Percentiles rank a stretch among this genome's conserved stretches.
Conservation (phyloP, 495 filamentous ascomycete species). For the Penicillium cataractarum region DNA sequence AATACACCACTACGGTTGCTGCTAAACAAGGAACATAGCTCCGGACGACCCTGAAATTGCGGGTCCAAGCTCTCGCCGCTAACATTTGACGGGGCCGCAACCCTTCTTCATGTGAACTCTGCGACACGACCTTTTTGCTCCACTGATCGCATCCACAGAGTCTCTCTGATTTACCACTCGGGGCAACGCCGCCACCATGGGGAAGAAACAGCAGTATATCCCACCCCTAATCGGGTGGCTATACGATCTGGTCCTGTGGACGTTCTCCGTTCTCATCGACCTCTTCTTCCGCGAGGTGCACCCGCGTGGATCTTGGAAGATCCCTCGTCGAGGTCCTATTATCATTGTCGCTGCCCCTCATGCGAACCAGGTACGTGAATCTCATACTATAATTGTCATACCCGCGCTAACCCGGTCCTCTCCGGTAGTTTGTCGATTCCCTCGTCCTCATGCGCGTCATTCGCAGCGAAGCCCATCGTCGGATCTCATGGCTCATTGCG, state of each 20-base stretch:
- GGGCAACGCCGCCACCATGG: slow-evolving; percentile 26
- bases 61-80: slow-evolving; percentile 27
- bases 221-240: slow-evolving; percentile 72
- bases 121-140: slow-evolving; percentile 6
- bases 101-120: slow-evolving; percentile 30
- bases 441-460: slow-evolving; percentile 91
- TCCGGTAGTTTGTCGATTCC: slow-evolving; percentile 85
- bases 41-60: slow-evolving; percentile 19
- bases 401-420: slow-evolving; percentile 11
- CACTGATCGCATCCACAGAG: slow-evolving; percentile 10
- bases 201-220: slow-evolving; percentile 56
- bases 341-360: slow-evolving; percentile 98
- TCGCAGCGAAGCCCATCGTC: slow-evolving; percentile 79
- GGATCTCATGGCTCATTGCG: slow-evolving; percentile 89
- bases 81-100: slow-evolving; percentile 9
- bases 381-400: neutral
- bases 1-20: slow-evolving; percentile 3
- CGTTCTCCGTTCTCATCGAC: slow-evolving; percentile 82
- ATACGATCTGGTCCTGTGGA: slow-evolving; percentile 83
- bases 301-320: slow-evolving; percentile 89
- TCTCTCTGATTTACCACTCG: neutral
- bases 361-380: slow-evolving; percentile 81
- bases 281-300: slow-evolving; percentile 98
- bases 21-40: slow-evolving; percentile 1
- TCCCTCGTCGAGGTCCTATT: slow-evolving; percentile 82